A percentile compares a stretch with the other conserved stretches of the same genome.
Evolutionary conservation across 2,329 filamentous ascomycete genomes (phyloP).

Genomic region (Magnaporthales sp.): DNA sequence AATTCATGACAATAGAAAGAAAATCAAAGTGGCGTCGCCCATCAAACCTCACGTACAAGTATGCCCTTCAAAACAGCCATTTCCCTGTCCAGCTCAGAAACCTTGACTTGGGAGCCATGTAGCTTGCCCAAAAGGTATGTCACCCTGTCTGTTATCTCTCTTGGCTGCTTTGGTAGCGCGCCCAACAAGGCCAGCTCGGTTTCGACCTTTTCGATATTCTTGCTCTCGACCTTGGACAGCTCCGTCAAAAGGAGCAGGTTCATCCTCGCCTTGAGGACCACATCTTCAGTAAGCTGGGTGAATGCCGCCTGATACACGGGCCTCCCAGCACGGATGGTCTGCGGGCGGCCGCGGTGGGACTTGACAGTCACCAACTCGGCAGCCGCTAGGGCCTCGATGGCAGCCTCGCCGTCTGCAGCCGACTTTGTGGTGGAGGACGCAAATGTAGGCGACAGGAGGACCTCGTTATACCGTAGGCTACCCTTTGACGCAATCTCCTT

Average conservation of each 20-base stretch:
- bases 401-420: slow-evolving; percentile 57
- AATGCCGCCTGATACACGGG: slow-evolving; percentile 86
- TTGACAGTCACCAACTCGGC: slow-evolving; percentile 77
- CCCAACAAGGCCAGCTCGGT: slow-evolving; percentile 66
- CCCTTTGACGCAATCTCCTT: slow-evolving; percentile 64
- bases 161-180: slow-evolving; percentile 59
- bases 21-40: background rate
- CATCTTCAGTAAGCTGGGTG: slow-evolving; percentile 58
- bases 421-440: slow-evolving; percentile 41
- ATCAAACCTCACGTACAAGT: slow-evolving; percentile 30
- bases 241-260: slow-evolving; percentile 63
- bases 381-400: slow-evolving; percentile 72
- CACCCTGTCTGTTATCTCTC: slow-evolving; percentile 57
- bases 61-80: slow-evolving; percentile 65
- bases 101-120: slow-evolving; percentile 62
- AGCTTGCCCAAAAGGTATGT: slow-evolving; percentile 69
- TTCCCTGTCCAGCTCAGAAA: slow-evolving; percentile 65
- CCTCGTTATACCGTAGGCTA: slow-evolving; percentile 72
- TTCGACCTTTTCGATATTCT: slow-evolving; percentile 71
- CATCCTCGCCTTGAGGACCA: slow-evolving; percentile 64
- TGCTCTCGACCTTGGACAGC: slow-evolving; percentile 61
- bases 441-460: slow-evolving; percentile 71
- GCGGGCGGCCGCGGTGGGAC: slow-evolving; percentile 66
- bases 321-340: slow-evolving; percentile 68
- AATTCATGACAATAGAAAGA: too few species aligned